phyloP scores from a whole-genome alignment of 257 asterid species.

The Solanum rostratum region DNA sequence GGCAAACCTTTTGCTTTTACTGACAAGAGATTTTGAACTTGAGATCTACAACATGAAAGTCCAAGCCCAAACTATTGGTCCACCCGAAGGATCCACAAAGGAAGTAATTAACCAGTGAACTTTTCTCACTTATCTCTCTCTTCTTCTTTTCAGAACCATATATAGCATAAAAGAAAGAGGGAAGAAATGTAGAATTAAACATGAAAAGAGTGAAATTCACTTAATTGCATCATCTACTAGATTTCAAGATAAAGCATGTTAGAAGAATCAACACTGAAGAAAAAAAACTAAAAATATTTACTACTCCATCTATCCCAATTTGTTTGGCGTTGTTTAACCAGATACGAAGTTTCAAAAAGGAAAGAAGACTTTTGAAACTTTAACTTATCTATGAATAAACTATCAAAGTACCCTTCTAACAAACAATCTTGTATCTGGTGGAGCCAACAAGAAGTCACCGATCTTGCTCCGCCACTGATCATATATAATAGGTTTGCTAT shows the following conservation, averaged over 20 bases:
- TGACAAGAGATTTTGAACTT: no score
- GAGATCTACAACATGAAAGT: no score
- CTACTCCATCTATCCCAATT: neutral
- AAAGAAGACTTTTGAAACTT: neutral
- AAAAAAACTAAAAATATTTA: neutral
- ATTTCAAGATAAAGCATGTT: neutral
- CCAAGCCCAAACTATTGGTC: no score
- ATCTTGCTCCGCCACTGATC: no score
- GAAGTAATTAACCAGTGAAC: neutral
- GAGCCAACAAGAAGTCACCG: neutral
- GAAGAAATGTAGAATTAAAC: neutral
- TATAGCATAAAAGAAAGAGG: neutral
- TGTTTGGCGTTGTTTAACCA: neutral
- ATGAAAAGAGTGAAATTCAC: neutral
- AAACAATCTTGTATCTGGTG: neutral
- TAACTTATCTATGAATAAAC: neutral
- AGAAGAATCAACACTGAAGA: neutral
- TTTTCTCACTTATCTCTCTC: neutral
- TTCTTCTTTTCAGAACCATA: neutral
- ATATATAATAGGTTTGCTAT: neutral
- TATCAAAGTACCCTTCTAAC: neutral
- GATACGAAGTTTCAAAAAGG: neutral
- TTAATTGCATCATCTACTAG: neutral
- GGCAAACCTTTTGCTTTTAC: no score
- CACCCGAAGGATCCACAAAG: no score